Evolutionary conservation across 441 rosid species (phyloP).

Genomic region (Adansonia gregorii): DNA sequence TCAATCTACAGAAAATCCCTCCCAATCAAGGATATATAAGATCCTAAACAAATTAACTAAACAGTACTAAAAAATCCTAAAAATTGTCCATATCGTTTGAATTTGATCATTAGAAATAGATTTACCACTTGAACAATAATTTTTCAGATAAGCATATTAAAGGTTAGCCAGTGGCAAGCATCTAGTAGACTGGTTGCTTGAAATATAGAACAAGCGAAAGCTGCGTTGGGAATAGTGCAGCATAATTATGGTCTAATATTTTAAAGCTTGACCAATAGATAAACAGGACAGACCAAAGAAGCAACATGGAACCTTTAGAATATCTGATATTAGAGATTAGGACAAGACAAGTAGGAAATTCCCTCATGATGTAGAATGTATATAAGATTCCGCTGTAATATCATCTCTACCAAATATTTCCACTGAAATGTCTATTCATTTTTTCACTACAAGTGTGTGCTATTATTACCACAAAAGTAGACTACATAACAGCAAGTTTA

Average conservation of each 20-base stretch:
- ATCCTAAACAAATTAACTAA: too few species aligned
- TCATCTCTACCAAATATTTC: neutral
- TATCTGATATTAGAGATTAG: slow-evolving; percentile 2
- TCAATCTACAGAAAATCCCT: neutral
- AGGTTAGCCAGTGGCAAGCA: neutral
- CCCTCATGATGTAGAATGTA: neutral
- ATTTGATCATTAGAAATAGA: neutral
- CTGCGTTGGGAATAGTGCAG: neutral
- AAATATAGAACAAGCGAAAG: neutral
- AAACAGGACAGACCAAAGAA: neutral
- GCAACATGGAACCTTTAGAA: neutral
- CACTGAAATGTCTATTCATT: neutral
- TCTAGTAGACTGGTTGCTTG: neutral
- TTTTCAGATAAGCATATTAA: neutral
- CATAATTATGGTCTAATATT: neutral
- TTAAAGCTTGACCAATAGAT: neutral
- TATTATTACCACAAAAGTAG: neutral
- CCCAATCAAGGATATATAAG: too few species aligned
- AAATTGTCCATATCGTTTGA: neutral
- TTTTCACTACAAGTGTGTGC: neutral
- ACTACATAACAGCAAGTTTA: neutral
- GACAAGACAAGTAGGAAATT: slow-evolving; percentile 2
- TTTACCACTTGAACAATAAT: neutral
- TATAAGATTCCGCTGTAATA: neutral
- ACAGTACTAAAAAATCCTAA: neutral